Conservation (phyloP, 352 stramenopile genomes). For the Phytophthora constricta region DNA sequence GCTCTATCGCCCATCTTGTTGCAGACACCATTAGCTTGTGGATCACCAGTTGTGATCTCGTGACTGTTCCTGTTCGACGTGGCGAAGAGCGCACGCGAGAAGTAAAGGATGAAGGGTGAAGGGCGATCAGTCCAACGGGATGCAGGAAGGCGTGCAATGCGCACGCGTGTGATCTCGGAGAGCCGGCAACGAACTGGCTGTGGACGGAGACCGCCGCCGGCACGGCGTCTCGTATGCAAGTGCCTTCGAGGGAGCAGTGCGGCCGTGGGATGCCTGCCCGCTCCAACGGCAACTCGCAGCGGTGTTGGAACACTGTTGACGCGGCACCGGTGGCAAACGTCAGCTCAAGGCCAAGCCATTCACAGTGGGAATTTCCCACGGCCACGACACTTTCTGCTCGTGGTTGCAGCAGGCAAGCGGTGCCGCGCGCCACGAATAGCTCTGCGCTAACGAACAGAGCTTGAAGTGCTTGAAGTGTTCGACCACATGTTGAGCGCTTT, state of each 20-base stretch:
- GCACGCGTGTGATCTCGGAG: conserved; percentile 19
- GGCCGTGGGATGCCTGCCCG: conserved; percentile 23
- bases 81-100: conserved; percentile 25
- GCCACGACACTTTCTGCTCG: conserved; percentile 9
- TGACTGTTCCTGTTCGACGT: no score
- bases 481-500: no score
- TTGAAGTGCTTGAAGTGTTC: no score
- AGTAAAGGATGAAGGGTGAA: neutral
- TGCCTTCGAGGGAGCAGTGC: neutral
- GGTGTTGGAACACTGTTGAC: conserved; percentile 22
- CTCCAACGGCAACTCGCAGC: no score
- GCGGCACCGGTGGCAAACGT: conserved; percentile 9
- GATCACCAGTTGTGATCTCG: no score
- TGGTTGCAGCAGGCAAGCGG: conserved; percentile 10
- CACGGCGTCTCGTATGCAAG: conserved; percentile 17
- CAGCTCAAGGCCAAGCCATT: neutral
- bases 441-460: no score
- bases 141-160: conserved; percentile 10
- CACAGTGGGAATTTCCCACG: conserved; percentile 20
- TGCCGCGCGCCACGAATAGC: no score
- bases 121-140: neutral
- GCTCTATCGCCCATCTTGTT: neutral
- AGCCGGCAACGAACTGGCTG: conserved; percentile 17
- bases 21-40: no score
- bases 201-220: neutral